Percentiles rank a stretch among this genome's conserved stretches.
Evolutionary conservation across 2,329 filamentous ascomycete species (phyloP).

Genomic region (Trichothecium sympodiale): DNA sequence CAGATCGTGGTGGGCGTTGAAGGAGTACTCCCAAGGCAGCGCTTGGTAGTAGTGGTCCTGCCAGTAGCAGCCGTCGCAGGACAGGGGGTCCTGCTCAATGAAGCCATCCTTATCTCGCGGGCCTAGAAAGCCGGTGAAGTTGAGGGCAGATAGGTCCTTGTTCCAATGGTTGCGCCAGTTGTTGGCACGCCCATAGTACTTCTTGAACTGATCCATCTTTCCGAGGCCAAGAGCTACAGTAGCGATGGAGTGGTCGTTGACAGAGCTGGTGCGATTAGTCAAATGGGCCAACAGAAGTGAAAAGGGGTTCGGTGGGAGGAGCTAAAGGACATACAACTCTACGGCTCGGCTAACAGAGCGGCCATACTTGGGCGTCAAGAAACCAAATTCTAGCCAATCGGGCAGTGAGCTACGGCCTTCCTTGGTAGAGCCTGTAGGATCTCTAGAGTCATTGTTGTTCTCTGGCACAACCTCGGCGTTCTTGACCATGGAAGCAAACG

Average conservation of each 20-base stretch:
- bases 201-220: constrained; percentile 36
- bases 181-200: constrained; percentile 50
- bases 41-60: constrained; percentile 47
- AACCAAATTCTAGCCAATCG: constrained; percentile 55
- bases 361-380: constrained; percentile 50
- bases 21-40: constrained; percentile 54
- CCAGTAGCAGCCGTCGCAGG: constrained; percentile 58
- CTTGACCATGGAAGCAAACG: constrained; percentile 51
- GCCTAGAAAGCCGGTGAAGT: constrained; percentile 55
- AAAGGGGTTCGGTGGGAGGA: no score
- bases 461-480: constrained; percentile 53
- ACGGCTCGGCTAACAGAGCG: constrained; percentile 54
- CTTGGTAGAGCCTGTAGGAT: constrained; percentile 49
- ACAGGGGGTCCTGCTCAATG: constrained; percentile 41
- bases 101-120: constrained; percentile 45
- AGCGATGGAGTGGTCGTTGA: constrained; percentile 58
- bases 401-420: constrained; percentile 58
- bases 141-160: constrained; percentile 39
- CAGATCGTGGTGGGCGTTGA: constrained; percentile 59
- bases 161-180: constrained; percentile 70
- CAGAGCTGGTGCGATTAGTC: constrained; percentile 24
- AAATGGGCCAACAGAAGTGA: background rate
- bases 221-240: constrained; percentile 51
- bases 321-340: constrained; percentile 45
- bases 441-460: constrained; percentile 46